A percentile compares a stretch with the other conserved stretches of the same genome.
Evolutionary conservation across 345 rosid species (phyloP).

Genomic region (Hypericum androsaemum): DNA sequence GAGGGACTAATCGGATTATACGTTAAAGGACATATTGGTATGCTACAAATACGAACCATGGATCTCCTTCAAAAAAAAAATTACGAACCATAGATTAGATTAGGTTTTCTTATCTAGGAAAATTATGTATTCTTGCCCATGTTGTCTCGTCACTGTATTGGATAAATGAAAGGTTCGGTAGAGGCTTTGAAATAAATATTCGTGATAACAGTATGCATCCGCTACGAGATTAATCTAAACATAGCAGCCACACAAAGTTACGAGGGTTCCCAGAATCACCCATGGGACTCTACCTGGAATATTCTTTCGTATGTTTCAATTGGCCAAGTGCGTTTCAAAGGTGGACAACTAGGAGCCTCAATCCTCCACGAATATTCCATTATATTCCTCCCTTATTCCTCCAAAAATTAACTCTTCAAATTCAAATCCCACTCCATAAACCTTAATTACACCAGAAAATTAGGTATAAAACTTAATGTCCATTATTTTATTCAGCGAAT

Average conservation of each 20-base stretch:
- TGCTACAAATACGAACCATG: too few relatives aligned
- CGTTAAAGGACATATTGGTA: too few relatives aligned
- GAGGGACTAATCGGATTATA: too few relatives aligned
- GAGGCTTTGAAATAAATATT: too few relatives aligned
- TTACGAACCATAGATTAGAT: too few relatives aligned
- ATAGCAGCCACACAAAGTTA: constrained; percentile 2
- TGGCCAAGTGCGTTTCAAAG: background rate
- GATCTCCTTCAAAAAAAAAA: too few relatives aligned
- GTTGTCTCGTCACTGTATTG: too few relatives aligned
- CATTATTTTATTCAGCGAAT: background rate
- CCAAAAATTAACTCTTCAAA: background rate
- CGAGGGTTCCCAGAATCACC: constrained; percentile 1
- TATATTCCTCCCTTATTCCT: constrained; percentile 7
- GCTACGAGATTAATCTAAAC: too few relatives aligned
- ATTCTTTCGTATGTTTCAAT: constrained; percentile 2
- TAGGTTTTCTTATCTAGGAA: too few relatives aligned
- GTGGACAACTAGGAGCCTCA: background rate
- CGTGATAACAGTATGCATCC: too few relatives aligned
- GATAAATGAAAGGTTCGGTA: too few relatives aligned
- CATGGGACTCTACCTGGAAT: constrained; percentile 6
- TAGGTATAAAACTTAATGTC: background rate
- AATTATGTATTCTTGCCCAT: too few relatives aligned
- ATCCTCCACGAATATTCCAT: constrained; percentile 23
- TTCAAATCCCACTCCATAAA: constrained; percentile 3
- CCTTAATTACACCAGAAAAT: constrained; percentile 12